Evolutionary conservation across 805 yeast species (phyloP), one percentile per base, ranked within the genome.

Genomic region (Teunomyces cretensis): DNA sequence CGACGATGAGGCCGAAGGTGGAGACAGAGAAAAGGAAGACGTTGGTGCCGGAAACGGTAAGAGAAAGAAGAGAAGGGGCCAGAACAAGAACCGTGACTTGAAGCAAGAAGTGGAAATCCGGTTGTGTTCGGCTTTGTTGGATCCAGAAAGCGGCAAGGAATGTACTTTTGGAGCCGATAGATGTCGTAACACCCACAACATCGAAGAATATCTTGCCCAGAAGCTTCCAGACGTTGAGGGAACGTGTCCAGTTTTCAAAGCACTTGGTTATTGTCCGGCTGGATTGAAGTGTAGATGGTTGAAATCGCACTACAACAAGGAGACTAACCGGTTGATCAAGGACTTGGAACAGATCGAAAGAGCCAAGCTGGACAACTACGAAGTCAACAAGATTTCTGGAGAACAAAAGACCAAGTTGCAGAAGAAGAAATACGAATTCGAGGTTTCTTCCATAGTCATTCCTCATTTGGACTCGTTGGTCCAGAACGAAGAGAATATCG

Each of bases 281-380:
- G 99, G 99, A 0, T 67, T 88, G 55, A 92, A 88, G 63, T 94
- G 99, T 68, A 80, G 97, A 56, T 94, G 96, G 88, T 75, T 94
- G 46, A 69, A 78, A 2, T 79, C 88, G 12, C 98, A 94, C 67
- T 77, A 70, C 57, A 61, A 76, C 53, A 59, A 58, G 27, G 84
- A 72, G 45, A 65, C 74, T 13, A 70, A 67, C 43, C 68, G 62
- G 47, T 63, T 84, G 15, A 48, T 74, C 30, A 73, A 63, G 43
- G 82, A 80, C 57, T 61, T 63, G 40, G 78, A 56, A 1, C 61
- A 63, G 48, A 66, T 66, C 31, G 76, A 67, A 7, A 57, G 37
- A 9, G 49, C 54, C 49, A 52, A 63, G 53, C 15, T 57, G 49
- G 47, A 57, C 33, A 79, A 78, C 54, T 66, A 67, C 47, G 96